Percentiles rank a stretch among this genome's conserved stretches.
phyloP scores from a whole-genome alignment of 2,329 filamentous ascomycete genomes.

The Corynespora cassiicola region DNA sequence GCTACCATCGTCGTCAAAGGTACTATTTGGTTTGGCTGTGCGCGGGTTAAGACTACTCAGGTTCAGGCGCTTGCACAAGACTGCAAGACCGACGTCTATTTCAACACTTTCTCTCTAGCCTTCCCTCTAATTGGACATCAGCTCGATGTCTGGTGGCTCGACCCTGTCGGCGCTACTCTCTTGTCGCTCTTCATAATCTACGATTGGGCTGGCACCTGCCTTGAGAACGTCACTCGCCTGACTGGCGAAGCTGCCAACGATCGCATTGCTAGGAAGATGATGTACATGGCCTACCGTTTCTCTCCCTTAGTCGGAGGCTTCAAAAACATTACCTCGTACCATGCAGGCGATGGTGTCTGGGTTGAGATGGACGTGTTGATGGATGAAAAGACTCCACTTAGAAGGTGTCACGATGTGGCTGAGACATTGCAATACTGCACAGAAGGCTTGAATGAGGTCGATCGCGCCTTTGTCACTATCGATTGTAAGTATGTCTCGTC shows the following conservation, averaged over 20 bases:
- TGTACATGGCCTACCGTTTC: constrained; percentile 66
- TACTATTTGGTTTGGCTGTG: constrained; percentile 66
- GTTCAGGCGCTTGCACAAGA: constrained; percentile 69
- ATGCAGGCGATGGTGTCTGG: constrained; percentile 68
- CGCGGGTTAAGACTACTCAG: constrained; percentile 67
- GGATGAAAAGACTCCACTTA: constrained; percentile 59
- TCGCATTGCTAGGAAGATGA: constrained; percentile 61
- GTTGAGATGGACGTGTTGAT: constrained; percentile 68
- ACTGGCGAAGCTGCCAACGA: constrained; percentile 64
- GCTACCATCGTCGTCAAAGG: constrained; percentile 66
- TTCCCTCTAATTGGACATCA: constrained; percentile 68
- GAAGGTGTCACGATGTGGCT: constrained; percentile 64
- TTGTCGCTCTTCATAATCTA: constrained; percentile 72
- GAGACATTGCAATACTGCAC: constrained; percentile 70
- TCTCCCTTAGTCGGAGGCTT: constrained; percentile 60
- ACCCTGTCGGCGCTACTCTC: constrained; percentile 66
- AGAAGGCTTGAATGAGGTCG: constrained; percentile 61
- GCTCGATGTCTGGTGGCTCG: constrained; percentile 70
- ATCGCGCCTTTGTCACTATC: constrained; percentile 59
- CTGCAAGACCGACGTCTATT: constrained; percentile 69
- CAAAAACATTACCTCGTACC: constrained; percentile 64
- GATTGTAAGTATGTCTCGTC: constrained; percentile 50
- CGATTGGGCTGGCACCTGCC: constrained; percentile 70
- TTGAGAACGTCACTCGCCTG: constrained; percentile 65
- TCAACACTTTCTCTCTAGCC: constrained; percentile 68